Base-by-base conservation (phyloP, 805 yeast genomes). In the Wickerhamiella hasegawae region DNA sequence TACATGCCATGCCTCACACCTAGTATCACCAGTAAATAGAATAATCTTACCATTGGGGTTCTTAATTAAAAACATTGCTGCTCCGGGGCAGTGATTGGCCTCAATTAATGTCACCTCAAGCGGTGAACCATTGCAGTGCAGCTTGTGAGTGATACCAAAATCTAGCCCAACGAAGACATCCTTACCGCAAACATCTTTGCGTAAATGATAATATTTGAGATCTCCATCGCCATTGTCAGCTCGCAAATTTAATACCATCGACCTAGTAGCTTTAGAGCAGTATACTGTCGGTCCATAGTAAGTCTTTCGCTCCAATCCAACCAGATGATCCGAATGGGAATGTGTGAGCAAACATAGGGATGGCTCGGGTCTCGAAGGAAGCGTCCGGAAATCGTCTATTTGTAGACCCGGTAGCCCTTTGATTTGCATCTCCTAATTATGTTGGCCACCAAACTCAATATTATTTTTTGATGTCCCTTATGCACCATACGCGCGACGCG, bases 81-180 rank as follows among this genome's bases (percentile, higher is more conserved):
- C 60, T 3, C 78, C 79, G 10, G 75, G 70, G 45, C 79, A 73
- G 43, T 73, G 80, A 45, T 71, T 62, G 1, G 73, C 62, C 4
- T 62, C 62, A 2, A 73, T 55, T 19, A 66, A 45, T 1, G 71
- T 63, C 2, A 71, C 50, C 5, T 36, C 46, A 4, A 69, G 22
- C 33, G 44, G 10, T 38, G 38, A 25, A 36, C 39, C 22, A 38
- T 24, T 24, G 40, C 47, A 16, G 45, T 41, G 4, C 8, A 46
- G 26, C 11, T 9, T 19, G 28, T 38, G 35, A 4, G 48, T 41
- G 26, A 31, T 18, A 21, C 42, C 38, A 18, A 41, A 28, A 3
- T 41, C 41, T 18, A 47, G 31, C 6, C 20, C 40, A 29, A 30
- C 34, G 12, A 48, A 37, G 11, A 48, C 31, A 28, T 47, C 52